Base-by-base conservation (phyloP, 225 moss, liverwort and hornwort species). In the Climacium dendroides region DNA sequence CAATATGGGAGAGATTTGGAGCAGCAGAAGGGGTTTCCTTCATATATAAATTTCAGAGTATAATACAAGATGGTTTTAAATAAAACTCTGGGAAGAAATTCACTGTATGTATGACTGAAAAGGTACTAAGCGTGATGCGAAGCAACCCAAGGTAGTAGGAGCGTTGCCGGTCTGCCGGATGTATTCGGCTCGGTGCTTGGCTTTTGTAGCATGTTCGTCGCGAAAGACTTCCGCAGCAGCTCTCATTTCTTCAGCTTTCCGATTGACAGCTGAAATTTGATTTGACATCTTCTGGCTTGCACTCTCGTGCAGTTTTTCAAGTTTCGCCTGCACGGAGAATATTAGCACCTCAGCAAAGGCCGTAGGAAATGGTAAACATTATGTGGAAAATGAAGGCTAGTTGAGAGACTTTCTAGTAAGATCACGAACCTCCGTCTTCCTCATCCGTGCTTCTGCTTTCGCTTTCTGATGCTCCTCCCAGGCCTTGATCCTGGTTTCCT, bases 401-500 rank as follows among this genome's bases (percentile, higher is more conserved):
- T 80, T 57, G 41, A 52, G 79, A 52, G 62, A 72, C 35, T 79
- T 74, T 78, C 59, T 69, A 16, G 58, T 55, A 32, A 58, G 52
- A 76, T 80, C 69, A 84, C 90, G 18, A n/a, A 99, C 98, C 97
- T 99, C 98, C 69, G 90, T 92, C 92, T 94, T 99, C 85, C 94
- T 94, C 94, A 97, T 94, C 82, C 95, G 92, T 54, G 95, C 92
- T 87, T 96, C 95, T 53, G 98, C 98, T 90, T 97, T 99, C 29
- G 93, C 93, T 87, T 92, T 96, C 72, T 99, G 95, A 74, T 91
- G 96, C 84, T 95, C 96, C 85, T 99, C 98, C 98, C 97, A 99
- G 50, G 96, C 94, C 83, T 94, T 93, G 61, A 97, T 97, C 91
- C 91, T 96, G 52, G 95, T 95, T 91, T 97, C 97, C 84, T 97